A percentile compares a stretch with the other conserved stretches of the same genome.
Evolutionary conservation across 2,329 filamentous ascomycete genomes (phyloP).

Genomic region (Paraphoma sp.): DNA sequence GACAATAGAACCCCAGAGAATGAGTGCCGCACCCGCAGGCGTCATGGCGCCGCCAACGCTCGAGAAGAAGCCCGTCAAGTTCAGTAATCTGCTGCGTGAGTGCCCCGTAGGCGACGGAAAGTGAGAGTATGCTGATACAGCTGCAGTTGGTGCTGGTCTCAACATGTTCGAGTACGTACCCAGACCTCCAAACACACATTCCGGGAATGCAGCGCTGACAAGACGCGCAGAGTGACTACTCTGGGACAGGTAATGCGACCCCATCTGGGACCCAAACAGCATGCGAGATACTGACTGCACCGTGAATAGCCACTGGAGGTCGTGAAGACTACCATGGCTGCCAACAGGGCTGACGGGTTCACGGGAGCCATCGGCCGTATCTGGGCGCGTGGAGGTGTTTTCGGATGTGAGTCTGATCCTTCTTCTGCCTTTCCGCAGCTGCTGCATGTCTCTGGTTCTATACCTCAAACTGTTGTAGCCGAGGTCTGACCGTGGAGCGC

Average conservation of each 20-base stretch:
- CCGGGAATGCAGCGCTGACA: slow-evolving; percentile 12
- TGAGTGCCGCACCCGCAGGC: slow-evolving; percentile 53
- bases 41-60: slow-evolving; percentile 63
- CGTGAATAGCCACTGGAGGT: slow-evolving; percentile 88
- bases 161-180: slow-evolving; percentile 85
- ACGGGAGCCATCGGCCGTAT: slow-evolving; percentile 80
- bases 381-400: slow-evolving; percentile 90
- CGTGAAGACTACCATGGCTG: slow-evolving; percentile 99
- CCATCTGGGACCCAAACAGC: neutral
- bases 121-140: slow-evolving; percentile 32
- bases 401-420: slow-evolving; percentile 79
- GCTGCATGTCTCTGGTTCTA: neutral
- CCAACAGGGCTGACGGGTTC: slow-evolving; percentile 91
- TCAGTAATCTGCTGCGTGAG: slow-evolving; percentile 90
- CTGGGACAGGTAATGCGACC: slow-evolving; percentile 64
- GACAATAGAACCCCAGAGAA: slow-evolving; percentile 57
- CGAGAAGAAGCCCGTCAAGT: slow-evolving; percentile 99
- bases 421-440: slow-evolving; percentile 2
- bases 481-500: neutral
- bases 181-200: slow-evolving; percentile 6
- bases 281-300: slow-evolving; percentile 48
- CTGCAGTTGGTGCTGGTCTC: slow-evolving; percentile 79
- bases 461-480: neutral
- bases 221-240: slow-evolving; percentile 64
- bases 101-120: slow-evolving; percentile 16